Base-by-base conservation (phyloP, 2,329 filamentous ascomycete species). In the Curvularia sp. region DNA sequence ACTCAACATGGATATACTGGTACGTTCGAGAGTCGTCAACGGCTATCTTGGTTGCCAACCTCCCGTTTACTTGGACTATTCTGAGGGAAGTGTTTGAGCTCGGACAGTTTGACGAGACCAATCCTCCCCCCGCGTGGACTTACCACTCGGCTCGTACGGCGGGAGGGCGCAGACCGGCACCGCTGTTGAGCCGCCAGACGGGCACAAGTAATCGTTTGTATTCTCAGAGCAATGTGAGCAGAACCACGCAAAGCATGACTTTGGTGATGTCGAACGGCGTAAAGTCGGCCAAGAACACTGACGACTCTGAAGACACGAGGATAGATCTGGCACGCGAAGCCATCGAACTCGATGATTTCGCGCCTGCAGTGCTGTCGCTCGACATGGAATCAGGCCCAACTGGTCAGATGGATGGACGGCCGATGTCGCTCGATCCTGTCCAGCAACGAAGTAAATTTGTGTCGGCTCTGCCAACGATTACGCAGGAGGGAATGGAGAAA, bases 41-140 rank as follows among this genome's bases (percentile, higher is more conserved):
- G 3, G 72, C 70, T 3, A 68, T 75, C 8, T 61, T 83, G 1
- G 82, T 84, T 18, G 82, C 82, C 58, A 84, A 84, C 56, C 69
- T 84, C 1, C 82, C 82, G 0, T 80, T 81, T 41, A 78, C 82
- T 12, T 84, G 82, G 82, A 82, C 81, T 1, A 75, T 84, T 2
- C 67, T 84, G 7, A 76, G 81, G 15, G 80, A 82, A 50, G 65
- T 83, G 19, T 84, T 84, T 73, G 71, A 75, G 30, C 57, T 77
- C 1, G 68, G 68, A 25, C 68, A 71, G 4, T 78, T 77, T 30
- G 67, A 75, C 43, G 69, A 66, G 6, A 55, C 41, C 10, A 63
- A 63, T 38, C 70, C 72, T n/a, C 71, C 70, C 4, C 66, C 72
- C 3, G 23, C 15, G 3, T 68, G 68, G 60, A 68, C 70, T 5